These are phyloP conservation scores for Dianthus caryophyllus DNA, from an alignment of 148 eudicot genomes.

Conservation along the genomic window DNA sequence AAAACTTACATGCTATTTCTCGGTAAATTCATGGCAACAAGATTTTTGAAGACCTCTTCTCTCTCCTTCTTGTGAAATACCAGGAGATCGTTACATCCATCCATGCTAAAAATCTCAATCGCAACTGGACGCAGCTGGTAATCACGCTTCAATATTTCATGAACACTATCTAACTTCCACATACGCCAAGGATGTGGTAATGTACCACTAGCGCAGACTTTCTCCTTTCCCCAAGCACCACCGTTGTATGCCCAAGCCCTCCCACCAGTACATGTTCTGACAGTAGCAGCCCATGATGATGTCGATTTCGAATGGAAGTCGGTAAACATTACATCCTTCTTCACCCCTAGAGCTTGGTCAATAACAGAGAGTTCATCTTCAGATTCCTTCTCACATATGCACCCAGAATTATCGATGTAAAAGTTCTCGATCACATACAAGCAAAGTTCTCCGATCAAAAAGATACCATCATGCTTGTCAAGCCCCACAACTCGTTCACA, in stretches of 20 bases:
- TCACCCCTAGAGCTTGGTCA: conserved; percentile 98
- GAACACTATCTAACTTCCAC: conserved; percentile 99
- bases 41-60: conserved; percentile 92
- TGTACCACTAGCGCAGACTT: conserved; percentile 64
- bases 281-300: conserved; percentile 73
- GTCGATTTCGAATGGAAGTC: conserved; percentile 85
- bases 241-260: conserved; percentile 99
- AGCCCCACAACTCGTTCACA: conserved; percentile 96
- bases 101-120: conserved; percentile 98
- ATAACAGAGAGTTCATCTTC: conserved; percentile 91
- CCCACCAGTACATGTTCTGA: conserved; percentile 64
- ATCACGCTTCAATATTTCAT: conserved; percentile 96
- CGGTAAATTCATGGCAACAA: conserved; percentile 96
- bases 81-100: conserved; percentile 96
- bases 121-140: conserved; percentile 99
- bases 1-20: conserved; percentile 94
- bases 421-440: conserved; percentile 90
- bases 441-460: conserved; percentile 90
- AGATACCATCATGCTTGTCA: conserved; percentile 98
- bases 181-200: conserved; percentile 92
- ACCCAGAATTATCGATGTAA: conserved; percentile 80
- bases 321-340: conserved; percentile 69
- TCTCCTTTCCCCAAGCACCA: conserved; percentile 99
- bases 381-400: conserved; percentile 89
- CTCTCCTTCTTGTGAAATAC: conserved; percentile 99